Conservation (phyloP, 805 yeast species). For the Candida succiphila region DNA sequence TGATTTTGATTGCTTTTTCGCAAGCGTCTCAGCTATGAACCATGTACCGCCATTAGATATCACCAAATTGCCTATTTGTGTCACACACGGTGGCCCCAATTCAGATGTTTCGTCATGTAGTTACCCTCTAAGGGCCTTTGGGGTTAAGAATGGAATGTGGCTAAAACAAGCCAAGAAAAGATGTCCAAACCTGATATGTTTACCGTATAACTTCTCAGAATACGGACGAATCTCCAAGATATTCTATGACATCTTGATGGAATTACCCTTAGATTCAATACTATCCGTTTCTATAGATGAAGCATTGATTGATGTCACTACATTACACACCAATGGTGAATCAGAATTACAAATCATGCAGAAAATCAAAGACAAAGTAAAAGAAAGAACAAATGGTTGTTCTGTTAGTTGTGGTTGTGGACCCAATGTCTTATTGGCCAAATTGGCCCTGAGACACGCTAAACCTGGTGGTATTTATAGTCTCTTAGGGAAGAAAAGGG, state of each 20-base stretch:
- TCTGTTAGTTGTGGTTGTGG: constrained; percentile 77
- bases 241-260: constrained; percentile 52
- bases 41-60: constrained; percentile 41
- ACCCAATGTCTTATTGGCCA: constrained; percentile 64
- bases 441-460: constrained; percentile 59
- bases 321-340: constrained; percentile 12
- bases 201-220: constrained; percentile 66
- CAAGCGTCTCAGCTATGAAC: constrained; percentile 63
- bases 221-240: constrained; percentile 57
- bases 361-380: constrained; percentile 31
- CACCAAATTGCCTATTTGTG: constrained; percentile 45
- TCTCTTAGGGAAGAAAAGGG: constrained; percentile 18
- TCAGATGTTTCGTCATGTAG: constrained; percentile 92
- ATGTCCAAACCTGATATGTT: constrained; percentile 51
- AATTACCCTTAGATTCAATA: constrained; percentile 36
- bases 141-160: constrained; percentile 91
- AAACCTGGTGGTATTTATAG: constrained; percentile 66
- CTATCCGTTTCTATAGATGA: constrained; percentile 90
- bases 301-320: constrained; percentile 60
- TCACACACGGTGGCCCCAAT: constrained; percentile 44
- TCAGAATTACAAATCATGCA: constrained; percentile 15
- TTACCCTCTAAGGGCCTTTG: constrained; percentile 71
- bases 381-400: constrained; percentile 36
- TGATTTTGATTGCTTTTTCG: constrained; percentile 93
- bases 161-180: constrained; percentile 48